phyloP scores from a whole-genome alignment of 2,329 filamentous ascomycete species.

The Apiospora rasikravindrae region DNA sequence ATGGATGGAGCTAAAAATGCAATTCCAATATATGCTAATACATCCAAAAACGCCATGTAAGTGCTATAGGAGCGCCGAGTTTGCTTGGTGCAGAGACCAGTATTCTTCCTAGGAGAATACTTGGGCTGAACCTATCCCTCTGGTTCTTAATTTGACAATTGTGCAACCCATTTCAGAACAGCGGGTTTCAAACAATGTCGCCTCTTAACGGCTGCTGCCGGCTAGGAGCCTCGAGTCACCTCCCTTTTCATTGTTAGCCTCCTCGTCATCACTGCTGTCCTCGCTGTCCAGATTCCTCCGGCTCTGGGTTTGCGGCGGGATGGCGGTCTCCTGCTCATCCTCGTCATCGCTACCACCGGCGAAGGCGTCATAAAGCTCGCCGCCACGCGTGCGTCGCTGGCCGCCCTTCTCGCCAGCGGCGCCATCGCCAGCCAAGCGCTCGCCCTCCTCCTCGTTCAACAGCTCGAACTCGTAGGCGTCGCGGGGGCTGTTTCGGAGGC shows the following conservation, averaged over 20 bases:
- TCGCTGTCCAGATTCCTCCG: slow-evolving; percentile 46
- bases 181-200: neutral
- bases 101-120: neutral
- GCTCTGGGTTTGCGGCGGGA: slow-evolving; percentile 32
- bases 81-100: neutral
- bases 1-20: neutral
- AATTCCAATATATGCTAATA: slow-evolving; percentile 1
- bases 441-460: slow-evolving; percentile 79
- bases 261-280: slow-evolving; percentile 27
- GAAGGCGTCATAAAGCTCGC: slow-evolving; percentile 97
- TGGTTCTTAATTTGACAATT: neutral
- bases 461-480: slow-evolving; percentile 96
- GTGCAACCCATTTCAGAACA: neutral
- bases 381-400: slow-evolving; percentile 64
- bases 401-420: slow-evolving; percentile 48
- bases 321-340: slow-evolving; percentile 61
- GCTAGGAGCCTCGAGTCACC: slow-evolving; percentile 21
- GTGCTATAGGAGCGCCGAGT: slow-evolving; percentile 13
- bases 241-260: slow-evolving; percentile 20
- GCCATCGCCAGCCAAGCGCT: slow-evolving; percentile 51
- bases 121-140: neutral
- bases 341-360: slow-evolving; percentile 85
- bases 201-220: slow-evolving; percentile 3
- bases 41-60: slow-evolving; percentile 14
- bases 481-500: slow-evolving; percentile 73